A percentile compares a stretch with the other conserved stretches of the same genome.
phyloP scores from a whole-genome alignment of 768 basidiomycete species.

The Mycena galopus region DNA sequence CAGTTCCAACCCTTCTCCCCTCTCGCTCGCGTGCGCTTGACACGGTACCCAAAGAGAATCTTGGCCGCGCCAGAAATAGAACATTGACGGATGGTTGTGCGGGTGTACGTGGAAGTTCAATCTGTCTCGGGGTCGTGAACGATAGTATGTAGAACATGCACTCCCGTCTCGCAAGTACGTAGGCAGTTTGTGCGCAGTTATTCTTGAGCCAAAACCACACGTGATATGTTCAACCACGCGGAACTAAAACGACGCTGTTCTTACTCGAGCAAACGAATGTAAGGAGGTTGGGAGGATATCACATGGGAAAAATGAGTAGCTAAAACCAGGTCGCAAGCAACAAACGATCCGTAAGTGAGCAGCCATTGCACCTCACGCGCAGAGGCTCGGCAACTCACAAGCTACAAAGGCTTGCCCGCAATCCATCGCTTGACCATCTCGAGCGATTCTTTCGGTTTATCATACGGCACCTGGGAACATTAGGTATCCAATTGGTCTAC shows the following conservation, averaged over 20 bases:
- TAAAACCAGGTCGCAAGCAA: conserved; percentile 15
- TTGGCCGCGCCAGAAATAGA: too few relatives aligned
- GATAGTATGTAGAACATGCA: background rate
- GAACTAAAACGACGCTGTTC: conserved; percentile 2
- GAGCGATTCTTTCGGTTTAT: conserved; percentile 70
- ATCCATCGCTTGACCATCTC: conserved; percentile 66
- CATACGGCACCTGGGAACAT: conserved; percentile 65
- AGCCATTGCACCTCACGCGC: conserved; percentile 10
- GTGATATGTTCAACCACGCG: background rate
- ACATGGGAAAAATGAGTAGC: conserved; percentile 7
- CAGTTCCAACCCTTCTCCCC: too few relatives aligned
- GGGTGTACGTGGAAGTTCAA: background rate
- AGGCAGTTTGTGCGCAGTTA: too few relatives aligned
- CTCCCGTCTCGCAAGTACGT: background rate
- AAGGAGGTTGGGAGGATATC: conserved; percentile 12
- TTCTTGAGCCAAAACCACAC: conserved; percentile 2
- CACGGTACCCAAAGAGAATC: too few relatives aligned
- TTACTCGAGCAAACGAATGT: conserved; percentile 15
- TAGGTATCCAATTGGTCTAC: conserved; percentile 13
- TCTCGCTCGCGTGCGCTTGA: too few relatives aligned
- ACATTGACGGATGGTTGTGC: background rate
- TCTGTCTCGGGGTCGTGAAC: too few relatives aligned
- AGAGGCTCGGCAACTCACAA: conserved; percentile 18
- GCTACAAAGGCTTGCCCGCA: conserved; percentile 40
- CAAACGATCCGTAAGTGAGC: conserved; percentile 4